Evolutionary conservation across 1,284 basidiomycete genomes (phyloP).

Genomic region (Fomitopsis betulina): DNA sequence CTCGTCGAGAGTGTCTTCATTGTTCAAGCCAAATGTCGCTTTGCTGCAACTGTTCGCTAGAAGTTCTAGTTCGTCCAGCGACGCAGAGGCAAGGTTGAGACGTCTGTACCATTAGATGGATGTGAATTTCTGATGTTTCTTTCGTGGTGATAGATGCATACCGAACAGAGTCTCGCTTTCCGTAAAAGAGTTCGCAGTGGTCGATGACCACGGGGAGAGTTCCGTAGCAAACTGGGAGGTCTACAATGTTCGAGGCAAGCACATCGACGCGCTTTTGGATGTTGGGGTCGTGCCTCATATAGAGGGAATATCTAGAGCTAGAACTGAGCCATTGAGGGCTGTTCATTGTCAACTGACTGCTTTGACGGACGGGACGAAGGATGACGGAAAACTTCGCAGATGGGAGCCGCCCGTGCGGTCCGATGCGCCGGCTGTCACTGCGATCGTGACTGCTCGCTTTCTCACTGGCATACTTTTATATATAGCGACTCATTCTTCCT

Average conservation of each 20-base stretch:
- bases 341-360: too few relatives aligned
- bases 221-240: background rate
- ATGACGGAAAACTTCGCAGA: too few relatives aligned
- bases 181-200: background rate
- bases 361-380: too few relatives aligned
- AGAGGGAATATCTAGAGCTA: too few relatives aligned
- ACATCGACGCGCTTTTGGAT: background rate
- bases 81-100: conserved; percentile 1
- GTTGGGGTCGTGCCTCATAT: background rate
- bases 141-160: too few relatives aligned
- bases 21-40: conserved; percentile 18
- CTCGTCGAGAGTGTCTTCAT: conserved; percentile 20
- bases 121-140: too few relatives aligned
- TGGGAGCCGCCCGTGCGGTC: too few relatives aligned
- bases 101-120: background rate
- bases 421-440: too few relatives aligned
- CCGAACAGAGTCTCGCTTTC: background rate
- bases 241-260: background rate
- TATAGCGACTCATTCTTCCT: too few relatives aligned
- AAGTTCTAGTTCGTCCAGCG: conserved; percentile 8
- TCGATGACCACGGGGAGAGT: background rate
- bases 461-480: too few relatives aligned
- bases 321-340: too few relatives aligned
- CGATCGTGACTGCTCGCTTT: too few relatives aligned
- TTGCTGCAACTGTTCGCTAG: conserved; percentile 16